phyloP scores from a whole-genome alignment of 179 eudicot genomes.

The Spinacia oleracea region DNA sequence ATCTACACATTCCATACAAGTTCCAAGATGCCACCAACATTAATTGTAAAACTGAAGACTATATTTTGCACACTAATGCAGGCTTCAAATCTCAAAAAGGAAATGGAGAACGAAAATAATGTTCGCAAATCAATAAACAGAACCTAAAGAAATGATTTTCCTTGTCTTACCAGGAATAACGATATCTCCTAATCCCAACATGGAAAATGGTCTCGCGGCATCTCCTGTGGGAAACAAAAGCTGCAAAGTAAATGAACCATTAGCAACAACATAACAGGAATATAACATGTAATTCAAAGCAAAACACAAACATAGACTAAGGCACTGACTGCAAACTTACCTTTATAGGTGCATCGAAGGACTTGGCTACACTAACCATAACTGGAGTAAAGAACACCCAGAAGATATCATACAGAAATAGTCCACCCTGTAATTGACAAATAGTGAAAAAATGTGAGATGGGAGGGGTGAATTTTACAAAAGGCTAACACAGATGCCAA shows the following conservation, averaged over 20 bases:
- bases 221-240: conserved; percentile 90
- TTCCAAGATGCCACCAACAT: not conserved
- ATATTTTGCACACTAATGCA: not conserved
- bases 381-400: conserved; percentile 99
- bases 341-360: conserved; percentile 99
- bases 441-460: conserved; percentile 5
- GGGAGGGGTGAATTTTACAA: not conserved
- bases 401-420: conserved; percentile 90
- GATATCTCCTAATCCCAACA: conserved; percentile 95
- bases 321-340: conserved; percentile 38
- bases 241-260: conserved; percentile 43
- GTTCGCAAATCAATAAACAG: not conserved
- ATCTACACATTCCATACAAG: not conserved
- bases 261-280: not conserved
- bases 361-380: conserved; percentile 98
- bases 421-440: conserved; percentile 65
- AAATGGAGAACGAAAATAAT: not conserved
- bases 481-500: not conserved
- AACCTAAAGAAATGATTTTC: not conserved
- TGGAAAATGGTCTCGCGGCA: conserved; percentile 79
- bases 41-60: not conserved
- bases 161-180: conserved; percentile 84
- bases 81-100: not conserved
- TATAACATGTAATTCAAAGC: not conserved
- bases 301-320: not conserved